Evolutionary conservation across 2,329 filamentous ascomycete genomes (phyloP).

Genomic region (Hyphodiscus sp.): DNA sequence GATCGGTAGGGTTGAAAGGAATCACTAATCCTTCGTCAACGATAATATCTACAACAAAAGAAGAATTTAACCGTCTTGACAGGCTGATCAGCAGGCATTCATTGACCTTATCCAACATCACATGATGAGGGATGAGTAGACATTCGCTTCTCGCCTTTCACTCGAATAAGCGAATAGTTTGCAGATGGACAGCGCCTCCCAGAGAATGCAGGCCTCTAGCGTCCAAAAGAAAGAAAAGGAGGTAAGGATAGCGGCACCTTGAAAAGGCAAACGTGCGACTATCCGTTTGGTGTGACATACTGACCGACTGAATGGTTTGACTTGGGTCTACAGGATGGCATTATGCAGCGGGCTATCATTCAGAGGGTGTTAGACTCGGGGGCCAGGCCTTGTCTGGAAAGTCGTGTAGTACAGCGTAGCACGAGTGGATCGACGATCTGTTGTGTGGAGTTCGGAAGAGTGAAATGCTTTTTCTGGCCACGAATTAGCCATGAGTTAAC

Average conservation of each 20-base stretch:
- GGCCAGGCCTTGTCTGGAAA: too few relatives aligned
- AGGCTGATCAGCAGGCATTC: background rate
- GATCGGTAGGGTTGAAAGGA: background rate
- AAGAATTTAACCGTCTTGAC: background rate
- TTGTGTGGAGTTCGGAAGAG: background rate
- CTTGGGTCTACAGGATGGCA: slow-evolving; percentile 6
- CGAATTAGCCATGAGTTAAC: too few relatives aligned
- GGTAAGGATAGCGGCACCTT: background rate
- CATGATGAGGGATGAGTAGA: background rate
- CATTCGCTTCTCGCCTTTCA: background rate
- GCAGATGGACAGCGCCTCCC: background rate
- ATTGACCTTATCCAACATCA: background rate
- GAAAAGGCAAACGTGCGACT: background rate
- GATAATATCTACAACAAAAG: background rate
- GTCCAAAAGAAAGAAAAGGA: background rate
- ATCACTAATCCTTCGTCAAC: background rate
- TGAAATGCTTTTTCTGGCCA: background rate
- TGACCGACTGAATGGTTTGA: slow-evolving; percentile 10
- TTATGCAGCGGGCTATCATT: slow-evolving; percentile 1
- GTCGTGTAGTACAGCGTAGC: too few relatives aligned
- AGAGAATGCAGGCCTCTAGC: background rate
- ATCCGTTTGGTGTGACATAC: slow-evolving; percentile 2
- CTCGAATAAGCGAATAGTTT: background rate
- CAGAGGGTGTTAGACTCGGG: background rate
- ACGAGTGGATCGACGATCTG: background rate